Base-by-base conservation (phyloP, 257 asterid genomes). In the Gardenia jasminoides region DNA sequence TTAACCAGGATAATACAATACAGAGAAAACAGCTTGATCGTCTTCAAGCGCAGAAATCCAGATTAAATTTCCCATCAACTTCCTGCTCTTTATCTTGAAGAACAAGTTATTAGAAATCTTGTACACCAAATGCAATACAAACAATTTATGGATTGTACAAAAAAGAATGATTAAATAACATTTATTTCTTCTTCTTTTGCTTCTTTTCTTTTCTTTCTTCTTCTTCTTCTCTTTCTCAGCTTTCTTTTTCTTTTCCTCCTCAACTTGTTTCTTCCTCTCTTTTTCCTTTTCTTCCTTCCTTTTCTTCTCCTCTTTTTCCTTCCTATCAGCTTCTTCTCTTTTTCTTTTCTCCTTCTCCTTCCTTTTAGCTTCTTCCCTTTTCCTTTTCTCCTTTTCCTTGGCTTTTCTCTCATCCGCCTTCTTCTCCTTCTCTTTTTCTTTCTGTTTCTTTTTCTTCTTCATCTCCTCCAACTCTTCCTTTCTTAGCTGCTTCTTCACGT, bases 391-490 rank as follows among this genome's bases (percentile, higher is more conserved):
- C n/a, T 72, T 22, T 17, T 28, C 62, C 75, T 72, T 72, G 13
- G 7, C 56, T 4, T 69, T 56, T 3, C 26, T 26, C 15, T 30
- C 22, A 48, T 43, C 46, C n/a, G 66, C 72, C 30, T 74, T 54
- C 36, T 19, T 43, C 71, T 47, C 78, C 71, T 58, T 76, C 17
- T 74, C 62, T 61, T 13, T 41, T 43, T 78, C 79, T 48, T 47
- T 74, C 7, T 72, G 62, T 48, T 79, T 79, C 78, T 36, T 64
- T 39, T 44, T 76, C 79, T 72, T 79, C 83, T 75, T 79, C 10
- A 39, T 70, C 69, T 76, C 86, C 52, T 79, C 75, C 64, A 83
- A 16, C 58, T 75, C 83, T n/a, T 75, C 83, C 47, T 70, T 79
- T 8, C 76, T 79, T 16, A 75, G 68, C 62, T 83, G 75, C 31